phyloP scores from a whole-genome alignment of 225 moss, liverwort and hornwort genomes.

The Polytrichum formosum region DNA sequence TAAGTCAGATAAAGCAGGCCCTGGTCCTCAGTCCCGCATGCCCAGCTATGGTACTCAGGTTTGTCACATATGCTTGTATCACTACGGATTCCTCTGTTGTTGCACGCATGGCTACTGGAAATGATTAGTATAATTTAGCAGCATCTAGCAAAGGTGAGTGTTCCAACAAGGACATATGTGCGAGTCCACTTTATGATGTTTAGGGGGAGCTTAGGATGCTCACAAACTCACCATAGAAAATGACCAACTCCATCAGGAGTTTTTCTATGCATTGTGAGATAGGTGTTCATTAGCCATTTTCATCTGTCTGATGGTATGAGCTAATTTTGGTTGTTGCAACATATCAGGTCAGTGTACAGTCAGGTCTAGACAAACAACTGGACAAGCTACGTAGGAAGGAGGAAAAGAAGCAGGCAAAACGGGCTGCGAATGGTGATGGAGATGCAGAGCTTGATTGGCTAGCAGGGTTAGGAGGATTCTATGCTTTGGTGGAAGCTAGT shows the following conservation, averaged over 20 bases:
- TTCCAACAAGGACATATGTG: no score
- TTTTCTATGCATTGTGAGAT: no score
- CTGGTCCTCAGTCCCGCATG: conserved; percentile 78
- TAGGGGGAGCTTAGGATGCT: no score
- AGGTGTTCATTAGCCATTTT: background rate
- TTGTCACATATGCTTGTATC: background rate
- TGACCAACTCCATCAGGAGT: no score
- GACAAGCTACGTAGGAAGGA: conserved; percentile 95
- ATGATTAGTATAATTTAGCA: no score
- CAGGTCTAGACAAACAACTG: conserved; percentile 75
- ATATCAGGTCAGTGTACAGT: conserved; percentile 88
- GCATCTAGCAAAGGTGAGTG: no score
- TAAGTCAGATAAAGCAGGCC: conserved; percentile 75
- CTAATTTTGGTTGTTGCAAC: background rate
- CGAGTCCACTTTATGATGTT: no score
- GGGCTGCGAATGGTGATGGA: conserved; percentile 66
- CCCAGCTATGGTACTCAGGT: conserved; percentile 99
- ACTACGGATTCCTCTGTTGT: no score
- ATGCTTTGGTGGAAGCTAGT: conserved; percentile 81
- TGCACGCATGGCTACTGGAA: no score
- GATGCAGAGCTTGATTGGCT: conserved; percentile 88
- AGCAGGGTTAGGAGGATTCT: conserved; percentile 74
- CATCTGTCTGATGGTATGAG: background rate
- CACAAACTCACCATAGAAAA: no score
- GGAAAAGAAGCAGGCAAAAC: conserved; percentile 88